phyloP scores from a whole-genome alignment of 2,329 filamentous ascomycete genomes.

The Remersonia thermophila region DNA sequence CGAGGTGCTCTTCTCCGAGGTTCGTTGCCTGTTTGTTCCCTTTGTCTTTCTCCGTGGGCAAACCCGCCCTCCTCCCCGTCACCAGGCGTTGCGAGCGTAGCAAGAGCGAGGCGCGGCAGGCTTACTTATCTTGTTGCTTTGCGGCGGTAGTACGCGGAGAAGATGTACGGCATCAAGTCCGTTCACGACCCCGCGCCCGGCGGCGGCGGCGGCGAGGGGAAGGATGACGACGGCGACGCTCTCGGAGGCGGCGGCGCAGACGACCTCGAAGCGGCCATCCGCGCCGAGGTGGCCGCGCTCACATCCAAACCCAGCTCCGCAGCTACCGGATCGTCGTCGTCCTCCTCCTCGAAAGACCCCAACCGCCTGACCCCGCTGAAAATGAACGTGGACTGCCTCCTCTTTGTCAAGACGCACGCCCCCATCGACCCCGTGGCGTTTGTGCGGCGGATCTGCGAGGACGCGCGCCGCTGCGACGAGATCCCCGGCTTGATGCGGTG shows the following conservation, averaged over 20 bases:
- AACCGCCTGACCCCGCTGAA: slow-evolving; percentile 38
- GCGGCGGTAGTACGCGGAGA: slow-evolving; percentile 48
- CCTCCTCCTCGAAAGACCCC: too few relatives aligned
- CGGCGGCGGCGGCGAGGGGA: slow-evolving; percentile 22
- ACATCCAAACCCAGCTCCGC: slow-evolving; percentile 28
- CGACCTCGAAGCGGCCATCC: slow-evolving; percentile 65
- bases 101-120: too few relatives aligned
- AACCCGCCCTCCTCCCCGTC: too few relatives aligned
- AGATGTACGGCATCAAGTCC: slow-evolving; percentile 40
- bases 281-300: slow-evolving; percentile 57
- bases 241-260: slow-evolving; percentile 13
- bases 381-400: slow-evolving; percentile 47
- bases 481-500: slow-evolving; percentile 31
- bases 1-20: slow-evolving; percentile 52
- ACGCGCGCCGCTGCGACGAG: slow-evolving; percentile 33
- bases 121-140: slow-evolving; percentile 6
- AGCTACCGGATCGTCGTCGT: too few relatives aligned
- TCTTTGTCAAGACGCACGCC: slow-evolving; percentile 46
- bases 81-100: too few relatives aligned
- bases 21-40: too few relatives aligned
- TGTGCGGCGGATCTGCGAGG: slow-evolving; percentile 41
- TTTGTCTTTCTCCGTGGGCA: too few relatives aligned
- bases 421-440: slow-evolving; percentile 46
- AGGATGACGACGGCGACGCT: slow-evolving; percentile 26
- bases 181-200: slow-evolving; percentile 19